Evolutionary conservation across 2,329 filamentous ascomycete genomes (phyloP), one percentile per base, ranked within the genome.

Genomic region (Pseudocercospora crystallina): DNA sequence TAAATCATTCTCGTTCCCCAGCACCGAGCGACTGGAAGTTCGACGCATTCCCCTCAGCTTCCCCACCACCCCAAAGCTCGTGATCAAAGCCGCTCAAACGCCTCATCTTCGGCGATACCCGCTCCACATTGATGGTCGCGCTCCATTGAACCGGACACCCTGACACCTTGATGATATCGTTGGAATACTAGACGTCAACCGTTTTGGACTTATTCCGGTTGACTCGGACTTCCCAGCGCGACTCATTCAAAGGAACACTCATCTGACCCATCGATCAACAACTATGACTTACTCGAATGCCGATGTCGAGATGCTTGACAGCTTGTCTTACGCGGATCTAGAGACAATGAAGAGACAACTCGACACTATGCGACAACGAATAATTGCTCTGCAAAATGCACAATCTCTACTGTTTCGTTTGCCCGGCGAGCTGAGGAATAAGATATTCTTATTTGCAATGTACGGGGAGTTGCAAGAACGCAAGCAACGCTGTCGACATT

Each of bases 361-460:
- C 13, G 56, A 59, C 1, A 35, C 26, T 5, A 10, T 56, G 8
- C 56, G 56, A 9, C 47, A 55, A 33, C 58, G 48, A n/a, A 57
- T 59, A 15, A 8, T 61, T 1, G 31, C 49, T 2, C 39, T 61
- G 1, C 56, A 59, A 38, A 61, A 61, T 15, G 43, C 56, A 13
- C 40, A 47, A 34, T 59, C 58, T 15, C 14, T 29, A 4, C 40
- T 61, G 9, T 51, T 59, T 40, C 49, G 42, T 9, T 32, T 61
- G 1, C 56, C 58, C 4, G 47, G 39, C 1, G 56, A 61, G 20
- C 32, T 61, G 9, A 42, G 58, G 4, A 57, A 59, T 17, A 46
- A 38, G n/a, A 57, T 59, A 32, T 52, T 57, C 15, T 31, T 51
- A 0, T 45, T 53, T 12, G 56, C 56, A 1, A 61, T 59, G 56